Evolutionary conservation across 305 asterid species (phyloP).

Genomic region (Andrographis paniculata): DNA sequence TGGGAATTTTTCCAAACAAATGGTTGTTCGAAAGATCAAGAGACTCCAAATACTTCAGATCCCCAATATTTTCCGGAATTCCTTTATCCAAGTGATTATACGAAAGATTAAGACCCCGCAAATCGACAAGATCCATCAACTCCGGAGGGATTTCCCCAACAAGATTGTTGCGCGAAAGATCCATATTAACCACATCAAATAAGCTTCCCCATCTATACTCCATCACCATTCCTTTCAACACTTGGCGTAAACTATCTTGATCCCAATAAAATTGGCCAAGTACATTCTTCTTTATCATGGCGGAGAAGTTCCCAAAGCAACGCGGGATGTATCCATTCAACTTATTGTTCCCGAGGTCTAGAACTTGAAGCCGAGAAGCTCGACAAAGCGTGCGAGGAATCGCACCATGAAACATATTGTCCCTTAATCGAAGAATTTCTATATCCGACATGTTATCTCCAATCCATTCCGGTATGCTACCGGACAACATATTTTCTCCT

Average conservation of each 20-base stretch:
- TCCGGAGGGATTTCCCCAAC: conserved; percentile 2
- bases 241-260: not conserved
- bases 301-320: conserved; percentile 1
- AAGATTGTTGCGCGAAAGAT: conserved; percentile 6
- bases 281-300: conserved; percentile 7
- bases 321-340: too few relatives aligned
- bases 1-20: conserved; percentile 26
- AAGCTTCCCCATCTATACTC: too few relatives aligned
- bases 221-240: conserved; percentile 5
- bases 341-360: too few relatives aligned
- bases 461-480: conserved; percentile 8
- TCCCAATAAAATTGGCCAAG: not conserved
- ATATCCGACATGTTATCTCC: not conserved
- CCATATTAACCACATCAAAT: conserved; percentile 2
- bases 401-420: not conserved
- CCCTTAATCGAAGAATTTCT: not conserved
- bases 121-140: not conserved
- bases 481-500: conserved; percentile 3
- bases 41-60: conserved; percentile 31
- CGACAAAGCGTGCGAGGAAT: conserved; percentile 3
- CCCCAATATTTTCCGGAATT: conserved; percentile 22
- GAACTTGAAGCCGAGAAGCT: too few relatives aligned
- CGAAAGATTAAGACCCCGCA: conserved; percentile 2
- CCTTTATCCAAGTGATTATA: not conserved
- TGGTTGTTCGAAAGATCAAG: conserved; percentile 28